Percentiles rank a stretch among this genome's conserved stretches.
phyloP scores from a whole-genome alignment of 208 protist species.

The Endotrypanum monterogeii region DNA sequence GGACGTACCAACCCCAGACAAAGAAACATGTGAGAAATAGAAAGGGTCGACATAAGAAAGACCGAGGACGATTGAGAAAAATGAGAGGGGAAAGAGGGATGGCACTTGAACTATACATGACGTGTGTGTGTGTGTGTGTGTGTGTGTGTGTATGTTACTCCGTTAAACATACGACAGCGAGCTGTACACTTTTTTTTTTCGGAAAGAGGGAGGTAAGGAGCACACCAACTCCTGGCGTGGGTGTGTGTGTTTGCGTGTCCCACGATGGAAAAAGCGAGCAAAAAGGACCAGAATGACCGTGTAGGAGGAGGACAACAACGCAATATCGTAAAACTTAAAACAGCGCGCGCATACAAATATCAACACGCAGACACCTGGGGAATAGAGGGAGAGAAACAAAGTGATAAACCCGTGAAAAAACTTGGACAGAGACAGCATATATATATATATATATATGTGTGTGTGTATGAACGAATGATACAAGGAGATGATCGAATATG shows the following conservation, averaged over 20 bases:
- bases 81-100: background rate
- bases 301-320: background rate
- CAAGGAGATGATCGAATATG: background rate
- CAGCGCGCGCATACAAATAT: constrained; percentile 4
- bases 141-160: background rate
- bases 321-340: background rate
- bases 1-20: background rate
- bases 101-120: constrained; percentile 7
- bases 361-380: constrained; percentile 14
- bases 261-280: background rate
- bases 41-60: constrained; percentile 3
- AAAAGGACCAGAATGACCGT: background rate
- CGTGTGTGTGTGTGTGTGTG: background rate
- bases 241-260: background rate
- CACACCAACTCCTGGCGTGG: background rate
- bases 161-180: background rate
- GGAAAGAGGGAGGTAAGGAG: constrained; percentile 9
- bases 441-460: background rate
- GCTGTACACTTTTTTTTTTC: too few relatives aligned
- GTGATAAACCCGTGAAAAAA: background rate
- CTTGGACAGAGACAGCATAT: background rate
- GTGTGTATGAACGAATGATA: constrained; percentile 4
- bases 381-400: background rate
- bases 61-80: background rate
- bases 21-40: constrained; percentile 9